Conservation (phyloP, 108 stramenopile species). For the Mediolabrus comicus region DNA sequence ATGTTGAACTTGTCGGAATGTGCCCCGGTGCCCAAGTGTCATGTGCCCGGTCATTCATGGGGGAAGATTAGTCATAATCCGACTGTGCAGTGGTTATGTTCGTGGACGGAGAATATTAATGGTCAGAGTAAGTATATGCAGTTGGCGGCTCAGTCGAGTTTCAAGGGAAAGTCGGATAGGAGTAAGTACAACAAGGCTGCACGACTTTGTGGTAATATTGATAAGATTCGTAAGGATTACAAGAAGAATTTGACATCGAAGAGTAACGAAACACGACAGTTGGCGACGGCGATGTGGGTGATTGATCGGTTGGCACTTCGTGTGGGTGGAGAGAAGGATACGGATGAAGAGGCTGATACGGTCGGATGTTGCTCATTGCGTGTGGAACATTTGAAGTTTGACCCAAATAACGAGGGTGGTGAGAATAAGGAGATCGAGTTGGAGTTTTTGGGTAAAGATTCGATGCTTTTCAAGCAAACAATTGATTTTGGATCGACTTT, state of each 20-base stretch:
- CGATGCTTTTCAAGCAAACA: slow-evolving; percentile 99
- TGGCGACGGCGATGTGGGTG: slow-evolving; percentile 99
- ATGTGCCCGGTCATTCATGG: slow-evolving; percentile 97
- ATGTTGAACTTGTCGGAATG: slow-evolving; percentile 84
- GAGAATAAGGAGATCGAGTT: slow-evolving; percentile 93
- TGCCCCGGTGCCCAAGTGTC: slow-evolving; percentile 87
- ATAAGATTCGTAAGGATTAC: slow-evolving; percentile 90
- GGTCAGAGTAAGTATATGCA: slow-evolving; percentile 97
- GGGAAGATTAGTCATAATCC: slow-evolving; percentile 95
- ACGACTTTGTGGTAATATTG: slow-evolving; percentile 94
- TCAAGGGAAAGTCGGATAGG: slow-evolving; percentile 98
- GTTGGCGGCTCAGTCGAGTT: slow-evolving; percentile 93
- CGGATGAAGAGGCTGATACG: slow-evolving; percentile 99
- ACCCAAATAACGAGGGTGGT: slow-evolving; percentile 74
- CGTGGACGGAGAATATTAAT: slow-evolving; percentile 98
- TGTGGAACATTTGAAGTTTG: slow-evolving; percentile 97
- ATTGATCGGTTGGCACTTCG: slow-evolving; percentile 99
- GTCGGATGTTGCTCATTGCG: slow-evolving; percentile 99
- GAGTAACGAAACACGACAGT: slow-evolving; percentile 77
- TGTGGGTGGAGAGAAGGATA: slow-evolving; percentile 99
- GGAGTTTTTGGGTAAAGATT: slow-evolving; percentile 99
- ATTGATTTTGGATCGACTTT: slow-evolving; percentile 92
- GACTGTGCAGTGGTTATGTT: slow-evolving; percentile 95
- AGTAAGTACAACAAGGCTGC: slow-evolving; percentile 99
- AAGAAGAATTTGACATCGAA: slow-evolving; percentile 83